These are phyloP conservation scores for Kluyveromyces lactis DNA, from an alignment of 805 yeast genomes.

Conservation along the genomic window DNA sequence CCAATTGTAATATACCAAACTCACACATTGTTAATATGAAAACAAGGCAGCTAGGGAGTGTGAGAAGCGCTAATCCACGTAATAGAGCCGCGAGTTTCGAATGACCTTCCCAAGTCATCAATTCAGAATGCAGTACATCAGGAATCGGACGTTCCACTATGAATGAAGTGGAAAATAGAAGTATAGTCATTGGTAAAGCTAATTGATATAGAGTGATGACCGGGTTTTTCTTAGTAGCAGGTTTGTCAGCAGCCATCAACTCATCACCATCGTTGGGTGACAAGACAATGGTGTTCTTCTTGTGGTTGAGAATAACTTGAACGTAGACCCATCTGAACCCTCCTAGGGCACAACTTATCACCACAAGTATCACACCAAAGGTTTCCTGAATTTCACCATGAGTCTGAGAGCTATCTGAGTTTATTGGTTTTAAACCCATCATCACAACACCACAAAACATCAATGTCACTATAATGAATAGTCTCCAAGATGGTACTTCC, in stretches of 20 bases:
- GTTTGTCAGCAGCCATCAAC: conserved; percentile 6
- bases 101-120: conserved; percentile 14
- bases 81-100: conserved; percentile 30
- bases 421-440: conserved; percentile 62
- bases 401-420: conserved; percentile 11
- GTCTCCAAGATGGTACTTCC: conserved; percentile 63
- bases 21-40: conserved; percentile 87
- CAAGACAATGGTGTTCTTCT: conserved; percentile 28
- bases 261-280: neutral
- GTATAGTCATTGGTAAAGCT: conserved; percentile 73
- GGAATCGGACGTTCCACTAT: conserved; percentile 54
- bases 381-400: conserved; percentile 17
- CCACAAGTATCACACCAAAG: conserved; percentile 66
- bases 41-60: conserved; percentile 80
- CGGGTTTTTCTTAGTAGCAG: conserved; percentile 41
- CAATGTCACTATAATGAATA: conserved; percentile 59
- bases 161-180: conserved; percentile 54
- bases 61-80: conserved; percentile 47
- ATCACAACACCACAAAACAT: conserved; percentile 81
- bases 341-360: conserved; percentile 70
- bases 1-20: conserved; percentile 69
- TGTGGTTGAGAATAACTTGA: conserved; percentile 57
- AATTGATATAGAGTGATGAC: conserved; percentile 75
- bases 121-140: conserved; percentile 15
- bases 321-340: conserved; percentile 96